Evolutionary conservation across 2,329 filamentous ascomycete genomes (phyloP).

Genomic region (Diaporthe ampelina): DNA sequence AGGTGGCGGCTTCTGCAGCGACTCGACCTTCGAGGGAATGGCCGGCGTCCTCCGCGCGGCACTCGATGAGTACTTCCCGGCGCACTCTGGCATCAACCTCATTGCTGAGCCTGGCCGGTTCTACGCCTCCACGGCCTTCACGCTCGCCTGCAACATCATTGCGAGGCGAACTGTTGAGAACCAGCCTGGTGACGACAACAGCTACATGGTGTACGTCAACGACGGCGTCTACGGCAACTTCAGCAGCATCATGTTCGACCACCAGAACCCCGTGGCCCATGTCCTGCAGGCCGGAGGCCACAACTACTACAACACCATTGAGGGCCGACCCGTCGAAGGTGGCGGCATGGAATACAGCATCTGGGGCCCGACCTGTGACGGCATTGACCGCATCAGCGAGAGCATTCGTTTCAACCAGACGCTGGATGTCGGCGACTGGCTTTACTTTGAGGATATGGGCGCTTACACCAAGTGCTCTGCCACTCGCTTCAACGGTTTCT

Average conservation of each 20-base stretch:
- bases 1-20: conserved; percentile 91
- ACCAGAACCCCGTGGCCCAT: conserved; percentile 90
- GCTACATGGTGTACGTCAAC: conserved; percentile 98
- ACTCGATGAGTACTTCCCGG: conserved; percentile 89
- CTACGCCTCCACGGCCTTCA: conserved; percentile 95
- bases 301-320: conserved; percentile 69
- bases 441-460: conserved; percentile 99
- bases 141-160: conserved; percentile 95
- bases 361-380: conserved; percentile 98
- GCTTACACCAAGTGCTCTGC: conserved; percentile 99
- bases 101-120: conserved; percentile 98
- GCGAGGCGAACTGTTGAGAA: conserved; percentile 90
- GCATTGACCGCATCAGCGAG: conserved; percentile 93
- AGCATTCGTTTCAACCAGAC: conserved; percentile 82
- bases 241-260: conserved; percentile 99
- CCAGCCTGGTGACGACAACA: conserved; percentile 70
- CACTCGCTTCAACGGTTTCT: conserved; percentile 98
- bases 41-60: conserved; percentile 83
- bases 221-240: conserved; percentile 99
- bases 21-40: conserved; percentile 89
- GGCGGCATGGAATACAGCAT: conserved; percentile 84
- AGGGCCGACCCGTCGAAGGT: conserved; percentile 61
- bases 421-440: conserved; percentile 94
- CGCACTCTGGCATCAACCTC: conserved; percentile 78
- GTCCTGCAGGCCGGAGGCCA: conserved; percentile 76